These are phyloP conservation scores for Acanthamoeba culbertsoni DNA, from an alignment of 208 protist genomes.

Conservation along the genomic window DNA sequence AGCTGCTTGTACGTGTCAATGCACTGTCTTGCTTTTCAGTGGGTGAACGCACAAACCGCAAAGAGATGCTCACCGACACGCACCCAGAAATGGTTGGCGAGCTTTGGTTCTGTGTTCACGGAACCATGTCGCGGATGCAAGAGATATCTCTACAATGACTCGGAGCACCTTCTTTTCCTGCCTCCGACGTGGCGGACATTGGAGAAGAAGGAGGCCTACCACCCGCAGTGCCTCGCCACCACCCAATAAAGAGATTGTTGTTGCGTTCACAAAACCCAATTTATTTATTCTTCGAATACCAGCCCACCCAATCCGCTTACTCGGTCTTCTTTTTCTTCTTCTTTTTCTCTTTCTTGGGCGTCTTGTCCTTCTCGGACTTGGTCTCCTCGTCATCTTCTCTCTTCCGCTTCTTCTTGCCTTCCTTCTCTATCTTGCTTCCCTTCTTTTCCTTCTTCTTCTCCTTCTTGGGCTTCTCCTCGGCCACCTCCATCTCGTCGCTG, in stretches of 20 bases:
- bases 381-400: neutral
- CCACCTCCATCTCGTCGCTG: neutral
- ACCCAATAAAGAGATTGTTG: too few relatives aligned
- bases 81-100: slow-evolving; percentile 3
- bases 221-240: neutral
- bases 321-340: slow-evolving; percentile 14
- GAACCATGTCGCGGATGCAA: slow-evolving; percentile 15
- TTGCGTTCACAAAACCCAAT: too few relatives aligned
- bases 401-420: neutral
- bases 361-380: neutral
- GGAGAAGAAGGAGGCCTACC: neutral
- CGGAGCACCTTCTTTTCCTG: slow-evolving; percentile 18
- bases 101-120: neutral
- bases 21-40: neutral
- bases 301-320: too few relatives aligned
- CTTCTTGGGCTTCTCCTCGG: neutral
- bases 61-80: too few relatives aligned
- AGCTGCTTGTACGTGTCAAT: neutral
- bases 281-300: too few relatives aligned
- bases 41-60: neutral
- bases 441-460: neutral
- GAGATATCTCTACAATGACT: neutral
- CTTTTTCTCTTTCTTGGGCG: neutral
- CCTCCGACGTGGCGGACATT: slow-evolving; percentile 22
- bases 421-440: neutral